Evolutionary conservation across 352 stramenopile genomes (phyloP), one percentile per base, ranked within the genome.

Genomic region (Globisporangium parvum): DNA sequence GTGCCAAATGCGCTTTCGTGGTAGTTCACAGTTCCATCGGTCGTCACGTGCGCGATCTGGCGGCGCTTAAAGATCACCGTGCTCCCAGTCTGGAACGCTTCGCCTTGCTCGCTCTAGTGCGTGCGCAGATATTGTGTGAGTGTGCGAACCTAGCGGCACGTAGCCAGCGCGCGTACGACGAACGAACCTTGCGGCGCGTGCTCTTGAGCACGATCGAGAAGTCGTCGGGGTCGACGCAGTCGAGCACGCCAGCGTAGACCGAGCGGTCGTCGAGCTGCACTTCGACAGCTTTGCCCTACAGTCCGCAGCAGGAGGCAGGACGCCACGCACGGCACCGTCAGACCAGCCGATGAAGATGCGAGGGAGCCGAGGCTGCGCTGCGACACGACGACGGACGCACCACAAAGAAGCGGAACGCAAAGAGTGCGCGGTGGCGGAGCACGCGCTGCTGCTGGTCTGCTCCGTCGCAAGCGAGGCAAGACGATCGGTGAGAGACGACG

Each of bases 141-240:
- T 35, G 24, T 28, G 23, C 15, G 15, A 11, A 3, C 37, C 17
- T 20, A 26, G 31, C 31, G 6, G 1, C 31, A 11, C 31, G 12
- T 8, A 37, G 31, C 10, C 31, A 37, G 26, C 10, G 24, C 24
- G 1, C 23, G 23, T 24, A 26, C 15, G 48, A 39, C 28, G 35
- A 5, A 55, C 18, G 35, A 47, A 68, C 65, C 54, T 79, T 68
- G 39, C 73, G 73, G 53, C 82, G 77, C 35, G 80, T 77, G 62
- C 73, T 88, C 67, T 93, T 93, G 33, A 93, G 60, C 24, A 93
- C 84, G 33, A 93, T 59, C 1, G 79, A 88, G 40, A 89, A 93
- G 51, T 91, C 79, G 70, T 93, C 81, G 6, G 81, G 84, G 61
- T 93, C 81, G 48, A 93, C 71, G 63, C 80, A 91, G 67, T 93